Evolutionary conservation across 148 eudicot genomes (phyloP).

Genomic region (Rhododendron vialii): DNA sequence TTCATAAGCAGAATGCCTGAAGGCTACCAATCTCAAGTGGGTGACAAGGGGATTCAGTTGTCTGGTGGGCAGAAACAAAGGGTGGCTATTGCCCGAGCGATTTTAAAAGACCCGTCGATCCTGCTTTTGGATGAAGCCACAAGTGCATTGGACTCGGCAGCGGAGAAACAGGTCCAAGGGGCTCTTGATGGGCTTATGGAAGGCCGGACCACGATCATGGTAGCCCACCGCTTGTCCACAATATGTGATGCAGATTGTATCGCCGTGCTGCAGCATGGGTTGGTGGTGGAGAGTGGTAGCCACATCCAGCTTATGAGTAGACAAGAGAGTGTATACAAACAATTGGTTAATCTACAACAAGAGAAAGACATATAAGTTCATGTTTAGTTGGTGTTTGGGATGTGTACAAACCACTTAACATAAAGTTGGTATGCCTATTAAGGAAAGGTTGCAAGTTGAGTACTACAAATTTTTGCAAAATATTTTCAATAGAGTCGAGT

Average conservation of each 20-base stretch:
- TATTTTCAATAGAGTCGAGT: too few species aligned
- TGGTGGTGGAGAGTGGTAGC: conserved; percentile 52
- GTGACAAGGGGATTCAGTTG: conserved; percentile 57
- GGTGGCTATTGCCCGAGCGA: conserved; percentile 76
- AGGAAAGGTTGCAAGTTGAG: too few species aligned
- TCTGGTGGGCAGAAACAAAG: conserved; percentile 88
- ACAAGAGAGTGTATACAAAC: conserved; percentile 40
- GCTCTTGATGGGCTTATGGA: conserved; percentile 60
- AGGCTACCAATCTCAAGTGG: conserved; percentile 59
- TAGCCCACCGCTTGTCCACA: conserved; percentile 69
- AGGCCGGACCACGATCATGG: conserved; percentile 52
- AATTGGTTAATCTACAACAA: conserved; percentile 46
- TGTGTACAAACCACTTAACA: not conserved
- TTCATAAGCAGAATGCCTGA: conserved; percentile 62
- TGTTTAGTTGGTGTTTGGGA: not conserved
- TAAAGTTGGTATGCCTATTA: too few species aligned
- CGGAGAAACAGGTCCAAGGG: conserved; percentile 63
- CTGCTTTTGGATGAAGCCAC: conserved; percentile 79
- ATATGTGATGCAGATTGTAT: conserved; percentile 45
- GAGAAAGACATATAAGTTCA: conserved; percentile 10
- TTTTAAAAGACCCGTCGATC: conserved; percentile 59
- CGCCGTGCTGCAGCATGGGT: conserved; percentile 56
- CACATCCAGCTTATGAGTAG: conserved; percentile 48
- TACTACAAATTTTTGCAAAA: too few species aligned
- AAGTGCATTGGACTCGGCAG: conserved; percentile 63